Evolutionary conservation across 257 asterid species (phyloP), one percentile per base, ranked within the genome.

Genomic region (Avicennia marina): DNA sequence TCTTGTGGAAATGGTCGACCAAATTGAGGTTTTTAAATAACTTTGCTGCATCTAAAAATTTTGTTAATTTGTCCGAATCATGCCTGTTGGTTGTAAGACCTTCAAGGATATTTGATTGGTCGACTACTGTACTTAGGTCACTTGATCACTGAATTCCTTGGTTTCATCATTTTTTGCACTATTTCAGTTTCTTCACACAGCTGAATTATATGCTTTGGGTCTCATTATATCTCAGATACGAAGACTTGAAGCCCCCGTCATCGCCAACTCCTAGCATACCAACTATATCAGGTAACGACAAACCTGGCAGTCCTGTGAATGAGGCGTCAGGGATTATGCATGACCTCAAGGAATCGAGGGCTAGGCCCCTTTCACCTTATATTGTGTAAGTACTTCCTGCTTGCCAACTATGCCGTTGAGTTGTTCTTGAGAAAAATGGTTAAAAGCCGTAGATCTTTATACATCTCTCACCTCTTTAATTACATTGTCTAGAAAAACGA

Each of bases 311-410:
- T 21, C 57, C 69, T 25, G 60, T 27, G 36, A 65, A 43, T 8
- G 77, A 66, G 36, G 53, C 34, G 66, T n/a, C 66, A 10, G 80
- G 21, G 17, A 53, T 48, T 46, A 15, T 56, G 11, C 51, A 50
- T 50, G 29, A 59, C 43, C 70, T 33, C 26, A 19, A 36, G 6
- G 66, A 65, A 64, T 31, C 67, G 41, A 77, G 66, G 70, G 32
- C 65, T 31, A 64, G 31, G 17, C 80, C 85, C 29, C 89, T 77
- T 31, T 84, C 90, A 19, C 90, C 95, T 58, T 84, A 63, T 60
- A 59, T 86, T 51, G 77, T 81, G 95, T 68, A 75, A 75, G 78
- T 65, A 33, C 56, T 20, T 50, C 45, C 36, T 41, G 32, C 46
- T 4, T 4, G 13, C 32, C 15, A 61, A 12, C 15, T 19, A 26